These are phyloP conservation scores for Neolentinus lepideus DNA, from an alignment of 1,284 basidiomycete genomes.

Conservation along the genomic window DNA sequence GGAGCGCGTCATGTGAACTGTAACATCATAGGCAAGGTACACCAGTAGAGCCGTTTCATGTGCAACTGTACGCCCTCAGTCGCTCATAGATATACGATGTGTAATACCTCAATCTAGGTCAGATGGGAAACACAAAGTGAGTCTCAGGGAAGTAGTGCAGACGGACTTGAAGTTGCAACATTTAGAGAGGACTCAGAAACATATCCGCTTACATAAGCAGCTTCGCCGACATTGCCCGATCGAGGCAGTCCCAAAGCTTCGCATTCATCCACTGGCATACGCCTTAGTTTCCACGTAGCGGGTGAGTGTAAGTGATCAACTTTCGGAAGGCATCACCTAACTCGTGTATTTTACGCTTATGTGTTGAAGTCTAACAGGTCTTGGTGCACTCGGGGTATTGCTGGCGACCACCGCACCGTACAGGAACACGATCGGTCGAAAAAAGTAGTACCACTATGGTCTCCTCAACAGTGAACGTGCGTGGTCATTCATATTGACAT, in stretches of 20 bases:
- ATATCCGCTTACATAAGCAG: not conserved
- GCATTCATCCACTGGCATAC: not conserved
- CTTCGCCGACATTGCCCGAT: slow-evolving; percentile 1
- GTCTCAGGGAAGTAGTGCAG: too few species aligned
- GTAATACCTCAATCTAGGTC: too few species aligned
- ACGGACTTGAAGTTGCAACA: too few species aligned
- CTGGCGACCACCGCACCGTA: slow-evolving; percentile 1
- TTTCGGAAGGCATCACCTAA: not conserved
- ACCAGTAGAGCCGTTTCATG: too few species aligned
- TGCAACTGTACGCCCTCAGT: too few species aligned
- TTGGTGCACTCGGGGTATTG: not conserved
- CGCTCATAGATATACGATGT: too few species aligned
- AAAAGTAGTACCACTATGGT: slow-evolving; percentile 33
- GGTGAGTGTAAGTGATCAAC: not conserved
- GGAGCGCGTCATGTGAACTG: too few species aligned
- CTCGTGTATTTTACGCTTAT: not conserved
- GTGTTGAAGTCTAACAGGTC: not conserved
- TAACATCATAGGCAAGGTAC: too few species aligned
- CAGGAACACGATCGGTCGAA: slow-evolving; percentile 3
- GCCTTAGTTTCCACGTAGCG: not conserved
- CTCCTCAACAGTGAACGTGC: slow-evolving; percentile 59
- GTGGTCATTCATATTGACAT: slow-evolving; percentile 10
- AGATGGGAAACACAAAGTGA: too few species aligned
- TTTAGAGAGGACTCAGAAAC: too few species aligned
- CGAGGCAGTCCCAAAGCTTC: not conserved